Conservation (phyloP, 345 rosid genomes). For the Hevea brasiliensis region DNA sequence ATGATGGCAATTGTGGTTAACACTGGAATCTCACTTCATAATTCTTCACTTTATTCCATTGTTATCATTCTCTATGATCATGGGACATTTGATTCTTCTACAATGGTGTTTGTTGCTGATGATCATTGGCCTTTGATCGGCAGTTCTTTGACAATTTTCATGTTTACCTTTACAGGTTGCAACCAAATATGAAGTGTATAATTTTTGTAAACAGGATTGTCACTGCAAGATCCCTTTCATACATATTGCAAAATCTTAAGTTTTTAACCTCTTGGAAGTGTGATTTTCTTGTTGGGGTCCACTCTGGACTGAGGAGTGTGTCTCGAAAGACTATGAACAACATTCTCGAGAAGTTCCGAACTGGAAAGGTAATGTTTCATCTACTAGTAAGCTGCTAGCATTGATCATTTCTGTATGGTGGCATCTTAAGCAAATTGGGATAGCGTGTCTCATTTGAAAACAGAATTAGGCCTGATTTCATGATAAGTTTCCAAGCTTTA, state of each 20-base stretch:
- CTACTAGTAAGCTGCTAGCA: constrained; percentile 6
- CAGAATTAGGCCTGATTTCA: constrained; percentile 5
- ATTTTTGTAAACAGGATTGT: constrained; percentile 88
- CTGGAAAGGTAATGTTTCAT: constrained; percentile 63
- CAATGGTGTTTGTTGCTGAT: neutral
- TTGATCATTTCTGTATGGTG: constrained; percentile 5
- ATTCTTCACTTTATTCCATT: neutral
- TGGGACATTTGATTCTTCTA: neutral
- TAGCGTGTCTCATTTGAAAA: neutral
- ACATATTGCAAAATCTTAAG: constrained; percentile 60
- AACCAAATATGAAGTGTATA: constrained; percentile 77
- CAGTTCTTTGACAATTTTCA: constrained; percentile 21
- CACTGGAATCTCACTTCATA: neutral
- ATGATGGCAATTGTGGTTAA: too few species aligned
- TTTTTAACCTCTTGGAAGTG: constrained; percentile 75
- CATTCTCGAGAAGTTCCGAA: constrained; percentile 69
- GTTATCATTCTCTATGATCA: neutral
- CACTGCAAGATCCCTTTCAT: constrained; percentile 73
- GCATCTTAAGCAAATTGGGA: neutral
- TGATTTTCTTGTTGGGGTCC: constrained; percentile 85
- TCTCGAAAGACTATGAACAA: constrained; percentile 63
- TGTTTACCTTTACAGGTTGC: constrained; percentile 57
- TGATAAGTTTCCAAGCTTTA: neutral
- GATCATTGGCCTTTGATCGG: neutral
- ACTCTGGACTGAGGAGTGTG: constrained; percentile 76